Base-by-base conservation (phyloP, 495 filamentous ascomycete genomes). In the Pseudoneurospora amorphoporcata region DNA sequence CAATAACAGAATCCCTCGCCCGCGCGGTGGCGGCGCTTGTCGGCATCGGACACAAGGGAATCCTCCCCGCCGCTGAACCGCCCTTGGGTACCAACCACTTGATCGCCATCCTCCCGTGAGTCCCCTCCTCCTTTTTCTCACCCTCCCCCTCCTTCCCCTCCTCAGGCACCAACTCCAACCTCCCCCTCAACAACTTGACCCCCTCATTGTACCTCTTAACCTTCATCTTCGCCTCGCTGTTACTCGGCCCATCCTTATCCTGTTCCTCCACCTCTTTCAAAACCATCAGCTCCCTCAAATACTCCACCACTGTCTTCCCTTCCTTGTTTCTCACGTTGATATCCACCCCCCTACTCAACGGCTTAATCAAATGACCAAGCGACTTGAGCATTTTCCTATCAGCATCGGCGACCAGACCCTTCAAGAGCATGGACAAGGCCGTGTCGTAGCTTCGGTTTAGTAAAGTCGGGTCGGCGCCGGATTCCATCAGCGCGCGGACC, bases 271-370 rank as follows among this genome's bases (percentile, higher is more conserved):
- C 53, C 53, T 61, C 23, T 5, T 1, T 35, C 29, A 35, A 17
- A 3, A 61, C 53, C 35, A 72, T 17, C 40, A 72, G 19, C 40
- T 58, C 39, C 39, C 6, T 7, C 1, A 70, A 3, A 19, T 70
- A 70, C 23, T 37, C 37, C 3, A 4, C 10, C 14, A 14, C 42
- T 4, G n/a, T 58, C 8, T 4, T 9, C 10, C 4, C 4, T 0
- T 23, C 68, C 16, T 39, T 14, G 35, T 73, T 70, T 9, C 4
- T 39, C 6, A 2, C 7, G 17, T 70, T 58, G 68, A 73, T 53
- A 40, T 73, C 72, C 0, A 73, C 68, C 10, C 72, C 68, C 19
- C 41, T 23, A 45, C 72, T 73, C 8, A 70, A 42, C 3, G 68
- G 72, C 42, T 69, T 70, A 37, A 70, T 70, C 9, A 41, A 32